Evolutionary conservation across 1,284 basidiomycete species (phyloP), one percentile per base, ranked within the genome.

Genomic region (Tilletiaria anomala): DNA sequence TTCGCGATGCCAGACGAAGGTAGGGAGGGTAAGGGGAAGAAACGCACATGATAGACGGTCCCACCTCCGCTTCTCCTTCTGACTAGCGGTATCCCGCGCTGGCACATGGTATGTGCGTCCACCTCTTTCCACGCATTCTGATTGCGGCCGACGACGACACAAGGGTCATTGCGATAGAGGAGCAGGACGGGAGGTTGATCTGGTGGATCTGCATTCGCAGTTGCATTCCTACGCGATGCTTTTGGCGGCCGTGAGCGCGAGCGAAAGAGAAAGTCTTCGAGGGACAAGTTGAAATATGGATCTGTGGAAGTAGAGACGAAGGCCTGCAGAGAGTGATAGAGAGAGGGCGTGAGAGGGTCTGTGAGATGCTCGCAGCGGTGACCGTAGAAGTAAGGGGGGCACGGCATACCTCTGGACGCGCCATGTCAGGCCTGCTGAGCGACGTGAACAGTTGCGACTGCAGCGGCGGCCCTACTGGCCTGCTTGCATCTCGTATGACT

Each of bases 101-200:
- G 54, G 8, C 67, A 57, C 21, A 83, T 72, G 6, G 74, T 70
- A 2, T 64, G 56, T 35, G 83, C 71, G 57, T 93, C 89, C 46
- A 89, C 79, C 68, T 99, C 93, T 65, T 85, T 89, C 91, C 91
- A 97, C 16, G 88, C 87, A 58, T 96, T 96, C 73, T 97, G 91
- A 67, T 96, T 93, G 39, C 91, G 74, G 0, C 93, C 93, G 43
- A 97, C 85, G 35, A 99, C 77, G 12, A 97, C 84, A 58, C 88
- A 91, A 1, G 88, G 85, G 0, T 71, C 68, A 65, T 97, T 86
- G 37, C 85, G 78, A 66, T 96, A 99, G 40, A 97, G 73, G 22
- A 91, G 72, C 1, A 56, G 57, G 12, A 41, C 37, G 1, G 34
- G 23, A 15, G 5, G 14, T n/a, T 31, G 34, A 15, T 33, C 15